These are phyloP conservation scores for Aureobasidium sp. DNA, from an alignment of 2,329 filamentous ascomycete genomes.

Conservation along the genomic window DNA sequence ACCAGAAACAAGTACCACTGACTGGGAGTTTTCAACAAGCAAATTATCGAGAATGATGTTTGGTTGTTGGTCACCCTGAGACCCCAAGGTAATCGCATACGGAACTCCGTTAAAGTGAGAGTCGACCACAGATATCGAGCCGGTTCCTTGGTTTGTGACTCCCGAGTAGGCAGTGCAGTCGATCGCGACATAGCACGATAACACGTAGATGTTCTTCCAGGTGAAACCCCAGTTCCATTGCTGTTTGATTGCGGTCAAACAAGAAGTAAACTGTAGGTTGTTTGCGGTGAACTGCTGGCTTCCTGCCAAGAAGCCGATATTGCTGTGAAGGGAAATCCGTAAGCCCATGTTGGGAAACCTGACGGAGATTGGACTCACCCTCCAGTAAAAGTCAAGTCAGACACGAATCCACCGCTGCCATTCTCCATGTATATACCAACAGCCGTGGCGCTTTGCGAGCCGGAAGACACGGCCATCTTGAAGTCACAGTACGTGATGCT, in stretches of 20 bases:
- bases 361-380: too few species aligned
- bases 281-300: constrained; percentile 83
- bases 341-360: too few species aligned
- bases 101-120: neutral
- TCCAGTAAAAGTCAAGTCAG: constrained; percentile 76
- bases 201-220: constrained; percentile 65
- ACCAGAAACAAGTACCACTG: too few species aligned
- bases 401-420: constrained; percentile 68
- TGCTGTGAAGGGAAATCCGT: too few species aligned
- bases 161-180: constrained; percentile 37
- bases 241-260: constrained; percentile 76
- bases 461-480: constrained; percentile 36
- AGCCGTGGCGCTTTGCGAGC: constrained; percentile 20
- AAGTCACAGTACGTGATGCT: constrained; percentile 54
- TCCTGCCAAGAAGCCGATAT: constrained; percentile 69
- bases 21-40: neutral
- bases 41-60: neutral
- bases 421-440: constrained; percentile 55
- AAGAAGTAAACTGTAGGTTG: constrained; percentile 74
- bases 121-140: neutral
- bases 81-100: neutral
- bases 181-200: constrained; percentile 52
- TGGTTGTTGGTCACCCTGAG: neutral
- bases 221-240: constrained; percentile 88
- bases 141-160: neutral